Conservation (phyloP, 805 yeast genomes). For the Brettanomyces nanus region DNA sequence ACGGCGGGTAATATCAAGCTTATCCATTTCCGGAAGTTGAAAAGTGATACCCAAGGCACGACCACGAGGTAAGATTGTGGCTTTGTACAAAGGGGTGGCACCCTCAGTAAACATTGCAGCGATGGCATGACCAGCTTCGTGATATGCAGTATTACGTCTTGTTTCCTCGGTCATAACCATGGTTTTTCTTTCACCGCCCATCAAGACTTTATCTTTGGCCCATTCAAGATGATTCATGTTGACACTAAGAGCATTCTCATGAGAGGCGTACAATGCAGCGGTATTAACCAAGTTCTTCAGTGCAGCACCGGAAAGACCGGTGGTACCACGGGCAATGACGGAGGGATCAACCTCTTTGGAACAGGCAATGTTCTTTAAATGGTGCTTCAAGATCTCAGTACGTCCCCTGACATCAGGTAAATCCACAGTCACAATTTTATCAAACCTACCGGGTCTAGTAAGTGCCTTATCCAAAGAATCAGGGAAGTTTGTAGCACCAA, state of each 20-base stretch:
- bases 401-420: constrained; percentile 98
- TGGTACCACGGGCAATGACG: constrained; percentile 91
- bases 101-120: constrained; percentile 94
- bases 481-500: constrained; percentile 98
- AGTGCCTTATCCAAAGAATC: constrained; percentile 94
- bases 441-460: constrained; percentile 97
- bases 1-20: constrained; percentile 81
- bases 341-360: constrained; percentile 82
- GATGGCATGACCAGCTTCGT: constrained; percentile 99
- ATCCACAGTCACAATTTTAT: constrained; percentile 89
- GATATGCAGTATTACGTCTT: constrained; percentile 90
- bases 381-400: constrained; percentile 82
- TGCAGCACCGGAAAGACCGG: constrained; percentile 98
- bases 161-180: constrained; percentile 97
- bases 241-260: constrained; percentile 81
- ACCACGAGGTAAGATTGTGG: constrained; percentile 95
- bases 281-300: constrained; percentile 92
- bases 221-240: constrained; percentile 91
- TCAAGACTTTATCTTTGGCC: constrained; percentile 96
- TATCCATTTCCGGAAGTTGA: constrained; percentile 97
- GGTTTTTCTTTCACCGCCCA: constrained; percentile 97
- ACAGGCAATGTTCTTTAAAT: constrained; percentile 83
- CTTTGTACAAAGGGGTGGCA: constrained; percentile 93
- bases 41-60: constrained; percentile 94
- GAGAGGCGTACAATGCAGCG: constrained; percentile 97